Evolutionary conservation across 2,329 filamentous ascomycete species (phyloP).

Genomic region (Pestalotiopsis sp.): DNA sequence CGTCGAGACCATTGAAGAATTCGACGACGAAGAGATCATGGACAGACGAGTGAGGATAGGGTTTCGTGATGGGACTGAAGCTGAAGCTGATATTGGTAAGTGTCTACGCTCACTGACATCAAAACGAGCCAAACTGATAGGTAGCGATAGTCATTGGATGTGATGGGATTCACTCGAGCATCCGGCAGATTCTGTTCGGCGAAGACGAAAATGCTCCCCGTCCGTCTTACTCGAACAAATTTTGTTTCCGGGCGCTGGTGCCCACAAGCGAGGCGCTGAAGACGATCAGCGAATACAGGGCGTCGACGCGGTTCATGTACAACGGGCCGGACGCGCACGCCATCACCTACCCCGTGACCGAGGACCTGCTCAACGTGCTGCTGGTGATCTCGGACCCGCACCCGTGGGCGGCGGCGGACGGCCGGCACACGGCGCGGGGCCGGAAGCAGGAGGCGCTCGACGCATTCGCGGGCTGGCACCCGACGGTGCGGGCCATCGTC

Average conservation of each 20-base stretch:
- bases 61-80: slow-evolving; percentile 33
- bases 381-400: slow-evolving; percentile 43
- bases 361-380: slow-evolving; percentile 60
- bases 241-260: slow-evolving; percentile 63
- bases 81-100: slow-evolving; percentile 34
- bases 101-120: neutral
- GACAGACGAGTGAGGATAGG: slow-evolving; percentile 19
- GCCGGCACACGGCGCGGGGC: slow-evolving; percentile 34
- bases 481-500: slow-evolving; percentile 36
- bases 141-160: slow-evolving; percentile 52
- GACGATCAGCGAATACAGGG: slow-evolving; percentile 50
- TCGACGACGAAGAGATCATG: slow-evolving; percentile 17
- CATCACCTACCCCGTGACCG: slow-evolving; percentile 62
- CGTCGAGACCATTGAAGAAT: slow-evolving; percentile 29
- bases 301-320: slow-evolving; percentile 55
- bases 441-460: slow-evolving; percentile 39
- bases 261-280: slow-evolving; percentile 56
- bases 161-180: slow-evolving; percentile 64
- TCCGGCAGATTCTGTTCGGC: slow-evolving; percentile 54
- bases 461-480: slow-evolving; percentile 44
- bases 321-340: slow-evolving; percentile 59
- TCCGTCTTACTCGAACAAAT: slow-evolving; percentile 57
- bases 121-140: neutral
- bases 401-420: slow-evolving; percentile 33
- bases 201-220: slow-evolving; percentile 42